These are phyloP conservation scores for Bidens hawaiensis DNA, from an alignment of 140 eudicot genomes.

Conservation along the genomic window DNA sequence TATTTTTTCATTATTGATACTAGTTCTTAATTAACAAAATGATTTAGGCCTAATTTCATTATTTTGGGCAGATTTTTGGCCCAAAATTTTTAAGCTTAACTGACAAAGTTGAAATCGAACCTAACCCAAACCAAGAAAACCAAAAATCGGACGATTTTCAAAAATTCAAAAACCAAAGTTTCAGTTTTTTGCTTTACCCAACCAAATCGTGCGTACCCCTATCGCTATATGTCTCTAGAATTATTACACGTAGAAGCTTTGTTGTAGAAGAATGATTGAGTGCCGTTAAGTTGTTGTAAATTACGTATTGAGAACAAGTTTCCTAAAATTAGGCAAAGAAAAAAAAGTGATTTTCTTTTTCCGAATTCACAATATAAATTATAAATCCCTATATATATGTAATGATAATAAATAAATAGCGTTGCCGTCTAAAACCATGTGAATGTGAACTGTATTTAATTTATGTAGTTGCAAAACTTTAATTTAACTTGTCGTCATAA, in stretches of 20 bases:
- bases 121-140: too few relatives aligned
- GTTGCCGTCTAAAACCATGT: not conserved
- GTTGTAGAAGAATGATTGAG: constrained; percentile 25
- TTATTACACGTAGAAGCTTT: constrained; percentile 6
- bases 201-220: constrained; percentile 2
- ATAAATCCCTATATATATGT: too few relatives aligned
- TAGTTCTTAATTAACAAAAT: too few relatives aligned
- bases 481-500: too few relatives aligned
- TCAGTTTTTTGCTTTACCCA: too few relatives aligned
- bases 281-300: constrained; percentile 27
- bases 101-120: too few relatives aligned
- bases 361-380: constrained; percentile 7
- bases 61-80: too few relatives aligned
- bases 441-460: constrained; percentile 5
- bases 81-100: too few relatives aligned
- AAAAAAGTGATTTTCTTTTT: not conserved
- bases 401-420: not conserved
- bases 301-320: constrained; percentile 19
- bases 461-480: not conserved
- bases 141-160: too few relatives aligned
- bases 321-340: constrained; percentile 19
- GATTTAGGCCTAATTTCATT: too few relatives aligned
- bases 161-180: too few relatives aligned
- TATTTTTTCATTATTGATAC: too few relatives aligned
- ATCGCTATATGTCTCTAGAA: not conserved